These are phyloP conservation scores for Globisporangium perplexum DNA, from an alignment of 352 stramenopile species.

Conservation along the genomic window DNA sequence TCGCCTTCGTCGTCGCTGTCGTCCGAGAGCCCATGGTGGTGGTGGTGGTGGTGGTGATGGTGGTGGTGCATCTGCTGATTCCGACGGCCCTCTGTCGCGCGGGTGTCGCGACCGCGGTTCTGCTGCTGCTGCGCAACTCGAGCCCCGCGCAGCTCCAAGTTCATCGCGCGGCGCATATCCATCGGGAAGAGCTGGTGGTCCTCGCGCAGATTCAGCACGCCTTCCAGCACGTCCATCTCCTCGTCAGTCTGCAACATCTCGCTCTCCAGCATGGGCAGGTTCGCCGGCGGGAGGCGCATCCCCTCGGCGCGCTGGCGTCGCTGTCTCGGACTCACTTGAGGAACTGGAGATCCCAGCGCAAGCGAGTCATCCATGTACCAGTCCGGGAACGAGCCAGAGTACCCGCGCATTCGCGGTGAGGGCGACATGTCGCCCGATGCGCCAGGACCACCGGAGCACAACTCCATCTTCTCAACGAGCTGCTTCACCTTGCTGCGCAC, in stretches of 20 bases:
- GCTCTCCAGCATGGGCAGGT: slow-evolving; percentile 47
- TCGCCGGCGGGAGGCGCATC: slow-evolving; percentile 29
- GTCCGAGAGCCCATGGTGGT: slow-evolving; percentile 27
- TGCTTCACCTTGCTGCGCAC: slow-evolving; percentile 55
- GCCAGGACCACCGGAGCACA: slow-evolving; percentile 57
- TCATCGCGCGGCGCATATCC: slow-evolving; percentile 39
- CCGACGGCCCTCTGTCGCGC: slow-evolving; percentile 12
- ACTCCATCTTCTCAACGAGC: slow-evolving; percentile 84
- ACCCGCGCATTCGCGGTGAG: slow-evolving; percentile 54
- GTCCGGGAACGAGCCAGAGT: slow-evolving; percentile 55
- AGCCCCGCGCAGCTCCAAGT: slow-evolving; percentile 27
- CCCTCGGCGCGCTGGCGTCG: slow-evolving; percentile 39
- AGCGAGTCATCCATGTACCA: slow-evolving; percentile 62
- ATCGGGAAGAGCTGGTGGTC: slow-evolving; percentile 51
- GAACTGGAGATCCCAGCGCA: slow-evolving; percentile 13
- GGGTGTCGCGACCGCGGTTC: slow-evolving; percentile 3
- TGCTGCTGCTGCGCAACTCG: slow-evolving; percentile 18
- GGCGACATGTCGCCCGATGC: slow-evolving; percentile 22
- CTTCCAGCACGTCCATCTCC: slow-evolving; percentile 62
- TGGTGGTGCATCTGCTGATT: slow-evolving; percentile 16
- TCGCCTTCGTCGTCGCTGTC: slow-evolving; percentile 45
- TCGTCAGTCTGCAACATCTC: slow-evolving; percentile 62
- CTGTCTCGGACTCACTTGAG: slow-evolving; percentile 30
- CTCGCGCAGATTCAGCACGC: slow-evolving; percentile 58
- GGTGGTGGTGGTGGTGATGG: slow-evolving; percentile 18